Evolutionary conservation across 2,329 filamentous ascomycete genomes (phyloP), one percentile per base, ranked within the genome.

Genomic region (Golovinomyces cichoracearum): DNA sequence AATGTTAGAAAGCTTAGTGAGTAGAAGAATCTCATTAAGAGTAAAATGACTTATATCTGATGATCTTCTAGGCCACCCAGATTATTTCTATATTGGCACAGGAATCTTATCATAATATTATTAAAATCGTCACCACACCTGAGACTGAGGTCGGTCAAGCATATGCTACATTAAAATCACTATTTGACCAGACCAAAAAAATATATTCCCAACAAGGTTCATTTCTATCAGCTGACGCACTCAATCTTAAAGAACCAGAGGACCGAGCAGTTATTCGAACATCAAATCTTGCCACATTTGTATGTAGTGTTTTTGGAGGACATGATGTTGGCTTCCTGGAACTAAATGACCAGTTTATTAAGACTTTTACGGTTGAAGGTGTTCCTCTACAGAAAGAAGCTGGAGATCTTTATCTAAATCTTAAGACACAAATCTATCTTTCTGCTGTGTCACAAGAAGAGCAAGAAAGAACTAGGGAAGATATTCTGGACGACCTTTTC

Each of bases 351-450:
- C 66, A 70, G 54, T 79, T 79, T 56, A 63, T 79, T 22, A 70
- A 77, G 41, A 73, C 73, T 0, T 79, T 79, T 57, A 71, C 77
- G 7, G 70, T 73, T 0, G 68, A 74, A 49, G 71, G 72, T 22
- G 68, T 67, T 33, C 65, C 71, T 10, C 58, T 80, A 21, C 61
- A 74, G 19, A 74, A 75, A 54, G 71, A 69, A 51, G 73, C 77
- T 55, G 73, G 71, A 1, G 67, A 70, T 13, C 63, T 80, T 23
- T 76, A 71, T 54, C 65, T 79, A 13, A 74, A 78, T 52, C 62
- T 80, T 17, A 80, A 80, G 61, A 78, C 76, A 1, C 76, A 79
- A 58, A 73, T 74, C 13, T 79, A 76, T 55, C 73, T 79, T 49
- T 73, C 73, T 3, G 71, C 72, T 3, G 65, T 75, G 56, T 69